Evolutionary conservation across 306 rosid genomes (phyloP).

Genomic region (Trifolium pratense): DNA sequence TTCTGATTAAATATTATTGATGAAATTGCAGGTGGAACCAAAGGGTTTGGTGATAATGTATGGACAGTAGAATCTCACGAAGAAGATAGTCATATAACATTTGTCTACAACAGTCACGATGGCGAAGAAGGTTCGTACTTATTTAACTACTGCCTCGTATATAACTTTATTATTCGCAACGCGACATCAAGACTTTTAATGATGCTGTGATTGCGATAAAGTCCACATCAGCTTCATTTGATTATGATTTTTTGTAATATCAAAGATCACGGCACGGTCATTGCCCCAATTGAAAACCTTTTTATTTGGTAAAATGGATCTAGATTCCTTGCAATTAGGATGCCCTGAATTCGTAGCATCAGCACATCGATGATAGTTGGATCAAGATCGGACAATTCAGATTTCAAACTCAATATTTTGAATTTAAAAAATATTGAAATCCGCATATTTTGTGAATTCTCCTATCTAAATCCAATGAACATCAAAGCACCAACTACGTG

Average conservation of each 20-base stretch:
- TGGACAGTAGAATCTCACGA: constrained; percentile 56
- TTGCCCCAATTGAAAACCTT: not conserved
- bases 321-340: not conserved
- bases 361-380: not conserved
- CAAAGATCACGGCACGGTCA: no score
- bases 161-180: not conserved
- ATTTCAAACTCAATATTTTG: not conserved
- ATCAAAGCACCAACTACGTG: not conserved
- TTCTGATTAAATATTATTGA: not conserved
- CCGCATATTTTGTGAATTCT: not conserved
- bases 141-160: not conserved
- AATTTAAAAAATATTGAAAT: not conserved
- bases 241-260: no score
- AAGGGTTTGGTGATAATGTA: constrained; percentile 62
- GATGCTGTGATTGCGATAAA: not conserved
- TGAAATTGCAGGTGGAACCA: constrained; percentile 58
- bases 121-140: constrained; percentile 60
- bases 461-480: not conserved
- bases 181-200: not conserved
- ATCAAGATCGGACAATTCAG: not conserved
- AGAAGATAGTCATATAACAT: constrained; percentile 53
- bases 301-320: not conserved
- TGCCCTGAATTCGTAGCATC: not conserved
- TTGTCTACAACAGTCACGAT: constrained; percentile 56
- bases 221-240: not conserved